These are phyloP conservation scores for Eucalyptus curtisii DNA, from an alignment of 345 rosid species.

Conservation along the genomic window DNA sequence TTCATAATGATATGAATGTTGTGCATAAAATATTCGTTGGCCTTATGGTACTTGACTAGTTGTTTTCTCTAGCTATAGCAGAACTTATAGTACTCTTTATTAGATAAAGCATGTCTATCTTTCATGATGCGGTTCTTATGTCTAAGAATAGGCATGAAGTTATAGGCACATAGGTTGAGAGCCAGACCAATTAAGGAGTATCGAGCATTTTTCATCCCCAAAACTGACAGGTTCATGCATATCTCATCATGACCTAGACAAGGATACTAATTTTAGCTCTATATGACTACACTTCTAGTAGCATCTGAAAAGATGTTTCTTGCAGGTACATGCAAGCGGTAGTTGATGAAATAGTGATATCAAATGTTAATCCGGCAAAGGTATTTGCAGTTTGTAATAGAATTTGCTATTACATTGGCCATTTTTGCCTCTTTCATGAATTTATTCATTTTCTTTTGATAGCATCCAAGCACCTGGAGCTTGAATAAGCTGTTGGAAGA, in stretches of 20 bases:
- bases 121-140: background rate
- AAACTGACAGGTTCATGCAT: background rate
- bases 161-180: background rate
- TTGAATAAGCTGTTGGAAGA: conserved; percentile 61
- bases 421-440: background rate
- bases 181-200: background rate
- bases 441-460: background rate
- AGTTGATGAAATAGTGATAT: conserved; percentile 69
- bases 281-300: background rate
- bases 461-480: conserved; percentile 85
- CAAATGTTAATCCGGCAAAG: conserved; percentile 54
- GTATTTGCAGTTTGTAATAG: conserved; percentile 13
- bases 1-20: background rate
- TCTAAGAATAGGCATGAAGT: background rate
- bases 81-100: background rate
- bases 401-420: background rate
- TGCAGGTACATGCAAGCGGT: conserved; percentile 92
- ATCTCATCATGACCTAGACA: background rate
- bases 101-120: background rate
- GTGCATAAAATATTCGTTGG: background rate
- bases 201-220: background rate
- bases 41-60: background rate
- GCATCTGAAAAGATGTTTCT: background rate
- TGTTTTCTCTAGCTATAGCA: background rate
- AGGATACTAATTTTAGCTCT: background rate